Percentiles rank a stretch among this genome's conserved stretches.
These are phyloP conservation scores for Thielaviopsis musarum DNA, from an alignment of 2,329 filamentous ascomycete species.

Conservation along the genomic window DNA sequence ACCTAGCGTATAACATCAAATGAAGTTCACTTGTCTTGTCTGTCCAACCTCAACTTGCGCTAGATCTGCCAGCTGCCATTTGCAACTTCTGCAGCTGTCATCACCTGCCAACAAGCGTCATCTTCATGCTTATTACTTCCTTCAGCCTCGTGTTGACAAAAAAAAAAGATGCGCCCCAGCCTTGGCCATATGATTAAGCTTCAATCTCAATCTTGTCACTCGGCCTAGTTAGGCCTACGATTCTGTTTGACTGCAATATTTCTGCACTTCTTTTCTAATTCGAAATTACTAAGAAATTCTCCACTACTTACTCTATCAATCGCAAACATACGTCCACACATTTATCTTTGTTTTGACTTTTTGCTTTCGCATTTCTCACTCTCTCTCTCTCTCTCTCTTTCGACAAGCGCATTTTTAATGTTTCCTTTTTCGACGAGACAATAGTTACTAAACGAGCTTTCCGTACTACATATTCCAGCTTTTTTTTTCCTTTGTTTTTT, in stretches of 20 bases:
- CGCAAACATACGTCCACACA: too few species aligned
- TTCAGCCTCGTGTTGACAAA: not conserved
- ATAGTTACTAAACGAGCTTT: too few species aligned
- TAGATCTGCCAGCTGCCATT: not conserved
- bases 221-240: not conserved
- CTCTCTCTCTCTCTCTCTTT: too few species aligned
- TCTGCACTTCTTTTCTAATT: not conserved
- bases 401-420: too few species aligned
- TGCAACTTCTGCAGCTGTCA: not conserved
- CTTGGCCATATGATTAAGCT: not conserved
- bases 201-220: not conserved
- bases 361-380: too few species aligned
- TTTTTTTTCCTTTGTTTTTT: not conserved
- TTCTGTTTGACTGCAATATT: not conserved
- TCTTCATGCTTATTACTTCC: not conserved
- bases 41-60: not conserved
- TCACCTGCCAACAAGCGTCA: not conserved
- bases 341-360: too few species aligned
- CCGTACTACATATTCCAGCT: too few species aligned
- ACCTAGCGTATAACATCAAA: too few species aligned
- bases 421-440: too few species aligned
- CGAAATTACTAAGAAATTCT: too few species aligned
- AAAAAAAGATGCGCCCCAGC: not conserved
- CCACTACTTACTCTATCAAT: too few species aligned
- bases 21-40: not conserved